These are phyloP conservation scores for Musa itinerans DNA, from an alignment of 176 grass and related monocot genomes.

Conservation along the genomic window DNA sequence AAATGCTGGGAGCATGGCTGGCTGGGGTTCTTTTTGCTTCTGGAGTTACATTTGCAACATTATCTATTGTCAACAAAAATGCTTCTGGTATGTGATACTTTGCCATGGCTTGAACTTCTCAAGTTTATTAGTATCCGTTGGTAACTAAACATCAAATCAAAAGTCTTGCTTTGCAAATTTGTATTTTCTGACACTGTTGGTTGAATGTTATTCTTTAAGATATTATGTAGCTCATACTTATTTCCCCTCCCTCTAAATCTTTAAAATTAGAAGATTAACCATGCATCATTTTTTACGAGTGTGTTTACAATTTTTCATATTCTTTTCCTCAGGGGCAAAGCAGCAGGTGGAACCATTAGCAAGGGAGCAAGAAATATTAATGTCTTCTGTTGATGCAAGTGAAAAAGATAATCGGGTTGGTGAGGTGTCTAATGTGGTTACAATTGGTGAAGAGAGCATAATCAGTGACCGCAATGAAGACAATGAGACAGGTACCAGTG, in stretches of 20 bases:
- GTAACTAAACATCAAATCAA: background rate
- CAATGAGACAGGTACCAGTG: conserved; percentile 12
- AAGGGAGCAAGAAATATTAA: conserved; percentile 11
- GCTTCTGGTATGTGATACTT: conserved; percentile 29
- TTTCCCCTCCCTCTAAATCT: background rate
- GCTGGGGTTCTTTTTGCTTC: conserved; percentile 65
- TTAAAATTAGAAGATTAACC: background rate
- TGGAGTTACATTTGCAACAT: conserved; percentile 47
- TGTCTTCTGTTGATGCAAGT: conserved; percentile 15
- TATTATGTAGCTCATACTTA: no score
- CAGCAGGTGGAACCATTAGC: conserved; percentile 31
- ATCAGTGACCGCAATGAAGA: conserved; percentile 5
- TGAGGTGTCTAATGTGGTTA: conserved; percentile 18
- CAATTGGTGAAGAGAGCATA: conserved; percentile 12
- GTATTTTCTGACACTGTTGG: background rate
- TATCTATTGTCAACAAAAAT: conserved; percentile 34
- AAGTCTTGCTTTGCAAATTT: background rate
- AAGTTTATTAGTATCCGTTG: background rate
- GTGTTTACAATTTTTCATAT: background rate
- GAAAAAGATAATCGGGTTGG: background rate
- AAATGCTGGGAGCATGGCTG: conserved; percentile 56
- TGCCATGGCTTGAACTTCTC: background rate
- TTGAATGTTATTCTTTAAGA: background rate
- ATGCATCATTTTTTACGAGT: no score
- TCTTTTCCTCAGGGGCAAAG: conserved; percentile 32